Evolutionary conservation across 1,284 basidiomycete species (phyloP).

Genomic region (Austropuccinia psidii): DNA sequence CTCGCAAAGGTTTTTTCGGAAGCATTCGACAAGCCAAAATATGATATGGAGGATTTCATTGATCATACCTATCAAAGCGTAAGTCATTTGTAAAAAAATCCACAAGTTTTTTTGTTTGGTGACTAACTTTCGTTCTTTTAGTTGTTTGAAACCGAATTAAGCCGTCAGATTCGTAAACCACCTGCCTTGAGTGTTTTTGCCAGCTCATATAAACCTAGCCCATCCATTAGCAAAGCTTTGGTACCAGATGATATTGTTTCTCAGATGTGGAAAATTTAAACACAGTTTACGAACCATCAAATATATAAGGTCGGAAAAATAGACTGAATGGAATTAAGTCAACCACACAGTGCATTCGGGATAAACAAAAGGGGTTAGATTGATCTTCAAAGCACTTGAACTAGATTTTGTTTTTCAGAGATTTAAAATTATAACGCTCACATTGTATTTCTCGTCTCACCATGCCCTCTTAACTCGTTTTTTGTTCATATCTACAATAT

Average conservation of each 20-base stretch:
- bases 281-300: no score
- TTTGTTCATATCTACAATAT: no score
- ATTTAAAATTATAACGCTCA: no score
- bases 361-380: no score
- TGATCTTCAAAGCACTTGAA: no score
- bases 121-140: slow-evolving; percentile 46
- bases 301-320: no score
- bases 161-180: slow-evolving; percentile 62
- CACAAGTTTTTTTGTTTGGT: not conserved
- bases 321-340: no score
- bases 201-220: slow-evolving; percentile 41
- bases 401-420: no score
- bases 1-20: slow-evolving; percentile 78
- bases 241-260: slow-evolving; percentile 26
- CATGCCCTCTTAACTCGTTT: no score
- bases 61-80: slow-evolving; percentile 92
- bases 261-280: slow-evolving; percentile 34
- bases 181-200: slow-evolving; percentile 59
- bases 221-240: slow-evolving; percentile 32
- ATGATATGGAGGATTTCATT: slow-evolving; percentile 89
- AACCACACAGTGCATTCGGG: no score
- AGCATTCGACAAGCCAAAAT: slow-evolving; percentile 83
- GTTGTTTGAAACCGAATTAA: slow-evolving; percentile 80
- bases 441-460: no score
- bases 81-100: no score